Evolutionary conservation across 2,329 filamentous ascomycete species (phyloP).

Genomic region (Colletotrichum sp.): DNA sequence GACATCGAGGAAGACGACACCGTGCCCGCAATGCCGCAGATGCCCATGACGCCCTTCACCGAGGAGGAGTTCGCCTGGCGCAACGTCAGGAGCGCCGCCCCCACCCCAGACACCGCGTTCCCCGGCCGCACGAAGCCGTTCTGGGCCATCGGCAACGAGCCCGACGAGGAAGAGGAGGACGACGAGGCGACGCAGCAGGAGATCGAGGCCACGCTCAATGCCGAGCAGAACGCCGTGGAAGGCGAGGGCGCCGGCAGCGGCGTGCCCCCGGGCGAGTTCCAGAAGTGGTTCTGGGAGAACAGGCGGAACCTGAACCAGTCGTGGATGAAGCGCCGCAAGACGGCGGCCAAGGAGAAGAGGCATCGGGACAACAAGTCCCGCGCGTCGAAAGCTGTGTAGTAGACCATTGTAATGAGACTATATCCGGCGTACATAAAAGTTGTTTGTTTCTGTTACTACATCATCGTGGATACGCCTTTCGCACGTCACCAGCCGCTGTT

Average conservation of each 20-base stretch:
- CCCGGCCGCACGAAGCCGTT: slow-evolving; percentile 68
- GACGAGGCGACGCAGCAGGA: slow-evolving; percentile 35
- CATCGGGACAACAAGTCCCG: slow-evolving; percentile 68
- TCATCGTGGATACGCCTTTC: fast-evolving
- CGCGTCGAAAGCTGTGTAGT: slow-evolving; percentile 42
- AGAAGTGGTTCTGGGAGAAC: slow-evolving; percentile 73
- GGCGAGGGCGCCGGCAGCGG: background rate
- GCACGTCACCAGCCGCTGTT: background rate
- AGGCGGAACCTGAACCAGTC: slow-evolving; percentile 67
- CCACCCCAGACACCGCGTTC: slow-evolving; percentile 91
- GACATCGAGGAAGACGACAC: slow-evolving; percentile 36
- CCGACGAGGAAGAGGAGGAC: slow-evolving; percentile 48
- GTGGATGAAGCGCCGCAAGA: slow-evolving; percentile 70
- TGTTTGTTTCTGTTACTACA: background rate
- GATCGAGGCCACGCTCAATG: slow-evolving; percentile 29
- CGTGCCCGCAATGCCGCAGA: slow-evolving; percentile 30
- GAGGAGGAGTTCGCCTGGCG: slow-evolving; percentile 78
- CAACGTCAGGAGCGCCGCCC: slow-evolving; percentile 83
- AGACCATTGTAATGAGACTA: background rate
- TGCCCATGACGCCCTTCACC: slow-evolving; percentile 83
- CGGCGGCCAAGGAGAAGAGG: slow-evolving; percentile 68
- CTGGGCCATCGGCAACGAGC: slow-evolving; percentile 53
- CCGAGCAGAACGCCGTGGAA: slow-evolving; percentile 26
- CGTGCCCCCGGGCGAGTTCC: slow-evolving; percentile 53
- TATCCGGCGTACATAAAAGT: background rate